Conservation (phyloP, 2,329 filamentous ascomycete genomes). For the Fusarium verrucosum region DNA sequence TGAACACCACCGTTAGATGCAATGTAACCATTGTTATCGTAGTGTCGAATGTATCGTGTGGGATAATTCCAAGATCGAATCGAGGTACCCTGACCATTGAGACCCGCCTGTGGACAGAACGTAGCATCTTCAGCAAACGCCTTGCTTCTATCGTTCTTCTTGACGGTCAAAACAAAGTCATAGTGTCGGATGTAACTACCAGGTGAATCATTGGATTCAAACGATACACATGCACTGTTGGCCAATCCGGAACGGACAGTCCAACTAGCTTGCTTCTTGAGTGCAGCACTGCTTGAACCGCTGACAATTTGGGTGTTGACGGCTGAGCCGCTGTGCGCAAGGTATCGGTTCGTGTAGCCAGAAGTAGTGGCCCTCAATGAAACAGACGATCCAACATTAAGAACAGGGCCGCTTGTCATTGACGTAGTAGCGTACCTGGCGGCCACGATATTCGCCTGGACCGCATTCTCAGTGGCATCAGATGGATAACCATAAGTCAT, state of each 20-base stretch:
- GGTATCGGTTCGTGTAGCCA: slow-evolving; percentile 13
- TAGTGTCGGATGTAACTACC: slow-evolving; percentile 17
- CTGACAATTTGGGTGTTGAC: slow-evolving; percentile 18
- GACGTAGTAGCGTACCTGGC: slow-evolving; percentile 18
- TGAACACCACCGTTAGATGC: slow-evolving; percentile 18
- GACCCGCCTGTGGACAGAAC: slow-evolving; percentile 15
- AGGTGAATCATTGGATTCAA: slow-evolving; percentile 19
- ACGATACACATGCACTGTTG: slow-evolving; percentile 19
- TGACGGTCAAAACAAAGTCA: neutral
- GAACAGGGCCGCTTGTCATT: neutral
- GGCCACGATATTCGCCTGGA: slow-evolving; percentile 23
- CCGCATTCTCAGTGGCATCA: slow-evolving; percentile 16
- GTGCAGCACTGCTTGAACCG: slow-evolving; percentile 1
- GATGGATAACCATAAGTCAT: slow-evolving; percentile 20
- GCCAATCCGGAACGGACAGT: slow-evolving; percentile 15
- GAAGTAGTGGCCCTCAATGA: slow-evolving; percentile 11
- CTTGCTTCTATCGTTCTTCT: slow-evolving; percentile 7
- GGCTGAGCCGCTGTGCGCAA: slow-evolving; percentile 6
- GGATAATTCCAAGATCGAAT: slow-evolving; percentile 27
- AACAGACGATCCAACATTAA: slow-evolving; percentile 14
- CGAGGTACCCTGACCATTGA: slow-evolving; percentile 3
- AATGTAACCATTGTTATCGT: slow-evolving; percentile 1
- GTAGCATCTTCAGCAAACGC: slow-evolving; percentile 23
- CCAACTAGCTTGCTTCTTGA: slow-evolving; percentile 25
- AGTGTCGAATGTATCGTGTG: slow-evolving; percentile 19